Base-by-base conservation (phyloP, 73 alveolate species). In the Halteria grandinella region DNA sequence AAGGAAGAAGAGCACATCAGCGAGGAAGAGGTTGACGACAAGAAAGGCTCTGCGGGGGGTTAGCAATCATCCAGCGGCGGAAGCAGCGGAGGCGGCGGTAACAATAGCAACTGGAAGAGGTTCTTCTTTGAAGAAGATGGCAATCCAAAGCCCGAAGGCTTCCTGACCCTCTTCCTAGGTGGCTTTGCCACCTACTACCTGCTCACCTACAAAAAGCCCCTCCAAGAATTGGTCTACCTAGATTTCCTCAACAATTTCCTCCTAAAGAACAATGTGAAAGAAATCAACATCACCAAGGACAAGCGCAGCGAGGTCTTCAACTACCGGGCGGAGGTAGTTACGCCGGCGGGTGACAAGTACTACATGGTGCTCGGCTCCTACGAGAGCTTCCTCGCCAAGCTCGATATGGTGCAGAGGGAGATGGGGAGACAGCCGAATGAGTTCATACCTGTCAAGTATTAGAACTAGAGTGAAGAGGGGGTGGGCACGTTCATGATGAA, bases 401-500 rank as follows among this genome's bases (percentile, higher is more conserved):
- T 82, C 5, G 91, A 82, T 48, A 48, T 62, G 52, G 82, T 82
- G 1, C 82, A 82, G 50, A 55, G 91, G 24, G 91, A 82, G 44
- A 82, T 82, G 91, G 91, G 91, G 18, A 82, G 75, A 51, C 60
- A 80, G 32, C 91, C 91, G 12, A 57, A 55, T 31, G 86, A 82
- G 45, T 82, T 82, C 51, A 66, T 82, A 14, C 81, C 86, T 18
- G 75, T 82, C 17, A 82, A 82, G 71, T 82, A 82, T 48, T 25
- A 43, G 27, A 71, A 82, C 34, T 53, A 66, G 32, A n/a, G 63
- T 23, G 80, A 41, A 25, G 66, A 44, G 36, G 15, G 47, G 20
- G 47, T 44, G 80, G 51, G 69, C 6, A 44, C n/a, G 18, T 18
- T 53, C 6, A 18, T 55, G 60, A 55, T 73, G 62, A 55, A 55